phyloP scores from a whole-genome alignment of 1,139 yeast genomes.

The Protomyces inundatus region DNA sequence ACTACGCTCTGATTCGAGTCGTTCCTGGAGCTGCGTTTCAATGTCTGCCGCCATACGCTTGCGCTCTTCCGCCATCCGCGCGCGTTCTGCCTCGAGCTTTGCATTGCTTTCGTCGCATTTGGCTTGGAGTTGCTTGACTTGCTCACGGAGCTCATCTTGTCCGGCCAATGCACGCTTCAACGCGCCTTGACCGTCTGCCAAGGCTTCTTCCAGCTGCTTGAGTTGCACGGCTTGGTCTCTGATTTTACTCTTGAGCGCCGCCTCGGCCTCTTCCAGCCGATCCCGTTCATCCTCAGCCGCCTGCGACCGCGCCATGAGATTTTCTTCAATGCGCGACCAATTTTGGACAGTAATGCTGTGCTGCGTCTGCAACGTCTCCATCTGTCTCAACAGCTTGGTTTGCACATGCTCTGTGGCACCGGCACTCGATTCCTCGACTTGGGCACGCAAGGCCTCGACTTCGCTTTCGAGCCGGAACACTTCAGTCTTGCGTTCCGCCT shows the following conservation, averaged over 20 bases:
- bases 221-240: conserved; percentile 35
- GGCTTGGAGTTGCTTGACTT: background rate
- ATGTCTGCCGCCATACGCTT: background rate
- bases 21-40: conserved; percentile 13
- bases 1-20: conserved; percentile 5
- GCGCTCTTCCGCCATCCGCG: background rate
- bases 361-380: conserved; percentile 59
- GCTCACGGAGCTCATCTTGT: conserved; percentile 26
- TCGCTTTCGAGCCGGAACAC: conserved; percentile 41
- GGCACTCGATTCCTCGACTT: conserved; percentile 40
- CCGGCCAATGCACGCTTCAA: conserved; percentile 27
- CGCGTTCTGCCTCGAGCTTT: conserved; percentile 1
- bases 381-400: conserved; percentile 40
- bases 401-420: conserved; percentile 37
- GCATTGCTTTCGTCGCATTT: background rate
- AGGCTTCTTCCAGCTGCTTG: conserved; percentile 30
- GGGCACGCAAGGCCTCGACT: conserved; percentile 45
- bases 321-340: conserved; percentile 60
- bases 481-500: conserved; percentile 36
- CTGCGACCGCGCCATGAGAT: conserved; percentile 48
- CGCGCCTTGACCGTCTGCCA: conserved; percentile 13
- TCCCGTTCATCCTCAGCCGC: conserved; percentile 41
- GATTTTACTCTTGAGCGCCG: conserved; percentile 37
- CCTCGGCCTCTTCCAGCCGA: conserved; percentile 30
- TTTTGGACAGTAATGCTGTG: conserved; percentile 61